Evolutionary conservation across 1,284 basidiomycete genomes (phyloP).

Genomic region (Leccinum angustisporum): DNA sequence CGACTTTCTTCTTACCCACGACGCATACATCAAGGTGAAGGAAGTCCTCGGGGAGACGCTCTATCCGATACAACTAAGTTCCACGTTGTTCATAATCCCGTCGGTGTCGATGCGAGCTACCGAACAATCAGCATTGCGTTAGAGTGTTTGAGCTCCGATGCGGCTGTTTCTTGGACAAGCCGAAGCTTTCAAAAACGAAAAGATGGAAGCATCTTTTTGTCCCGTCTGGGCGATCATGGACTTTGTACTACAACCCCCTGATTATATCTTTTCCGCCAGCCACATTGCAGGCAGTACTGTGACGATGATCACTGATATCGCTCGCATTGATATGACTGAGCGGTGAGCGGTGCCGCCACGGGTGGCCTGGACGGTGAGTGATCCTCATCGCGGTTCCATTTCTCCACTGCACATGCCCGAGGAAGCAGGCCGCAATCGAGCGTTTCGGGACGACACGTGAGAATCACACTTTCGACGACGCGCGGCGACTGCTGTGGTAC

Average conservation of each 20-base stretch:
- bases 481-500: slow-evolving; percentile 24
- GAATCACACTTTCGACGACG: slow-evolving; percentile 17
- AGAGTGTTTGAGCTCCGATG: slow-evolving; percentile 7
- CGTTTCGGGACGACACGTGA: slow-evolving; percentile 14
- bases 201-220: slow-evolving; percentile 6
- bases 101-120: slow-evolving; percentile 11
- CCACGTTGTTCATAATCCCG: slow-evolving; percentile 6
- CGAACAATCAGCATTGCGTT: slow-evolving; percentile 12
- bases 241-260: not conserved
- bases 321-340: not conserved
- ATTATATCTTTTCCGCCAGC: not conserved
- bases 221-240: slow-evolving; percentile 18
- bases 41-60: slow-evolving; percentile 21
- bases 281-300: not conserved
- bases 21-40: not conserved
- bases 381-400: slow-evolving; percentile 26
- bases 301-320: slow-evolving; percentile 5
- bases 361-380: slow-evolving; percentile 7
- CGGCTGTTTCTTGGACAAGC: slow-evolving; percentile 9
- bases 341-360: slow-evolving; percentile 12
- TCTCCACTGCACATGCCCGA: slow-evolving; percentile 12
- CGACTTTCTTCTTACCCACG: slow-evolving; percentile 3
- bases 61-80: slow-evolving; percentile 14
- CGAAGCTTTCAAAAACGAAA: slow-evolving; percentile 2
- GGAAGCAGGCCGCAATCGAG: slow-evolving; percentile 11